A percentile compares a stretch with the other conserved stretches of the same genome.
Conservation (phyloP, 2,329 filamentous ascomycete genomes). For the Claviceps pusilla region DNA sequence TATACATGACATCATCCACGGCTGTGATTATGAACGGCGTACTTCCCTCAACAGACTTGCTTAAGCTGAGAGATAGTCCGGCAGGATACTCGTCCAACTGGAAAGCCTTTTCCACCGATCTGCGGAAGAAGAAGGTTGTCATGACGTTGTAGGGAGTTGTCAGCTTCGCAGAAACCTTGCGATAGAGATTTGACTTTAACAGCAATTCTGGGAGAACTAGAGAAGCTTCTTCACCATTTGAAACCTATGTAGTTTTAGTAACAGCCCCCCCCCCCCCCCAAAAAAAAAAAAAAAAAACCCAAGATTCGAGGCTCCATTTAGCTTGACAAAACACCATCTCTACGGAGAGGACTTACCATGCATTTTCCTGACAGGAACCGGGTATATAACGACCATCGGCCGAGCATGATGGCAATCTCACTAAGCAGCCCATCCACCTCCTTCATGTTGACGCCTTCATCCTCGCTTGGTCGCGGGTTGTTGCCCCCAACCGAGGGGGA, state of each 20-base stretch:
- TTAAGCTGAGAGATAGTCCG: constrained; percentile 63
- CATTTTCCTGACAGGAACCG: constrained; percentile 81
- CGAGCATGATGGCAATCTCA: constrained; percentile 84
- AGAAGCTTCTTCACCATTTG: constrained; percentile 36
- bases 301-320: background rate
- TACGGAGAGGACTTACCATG: constrained; percentile 39
- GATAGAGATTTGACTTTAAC: constrained; percentile 60
- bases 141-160: constrained; percentile 74
- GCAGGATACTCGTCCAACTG: constrained; percentile 81
- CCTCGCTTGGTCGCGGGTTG: constrained; percentile 53
- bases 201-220: constrained; percentile 61
- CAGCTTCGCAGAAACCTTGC: constrained; percentile 63
- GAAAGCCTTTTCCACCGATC: constrained; percentile 94
- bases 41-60: constrained; percentile 56
- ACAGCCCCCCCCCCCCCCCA: too few relatives aligned
- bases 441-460: constrained; percentile 92
- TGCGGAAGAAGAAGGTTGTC: constrained; percentile 91
- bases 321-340: background rate
- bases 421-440: constrained; percentile 78
- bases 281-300: background rate
- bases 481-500: constrained; percentile 55
- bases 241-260: constrained; percentile 26
- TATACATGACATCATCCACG: constrained; percentile 98
- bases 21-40: constrained; percentile 87
- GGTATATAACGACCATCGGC: constrained; percentile 82